Conservation (phyloP, 2,329 filamentous ascomycete species). For the Ceratocystis huliohia region DNA sequence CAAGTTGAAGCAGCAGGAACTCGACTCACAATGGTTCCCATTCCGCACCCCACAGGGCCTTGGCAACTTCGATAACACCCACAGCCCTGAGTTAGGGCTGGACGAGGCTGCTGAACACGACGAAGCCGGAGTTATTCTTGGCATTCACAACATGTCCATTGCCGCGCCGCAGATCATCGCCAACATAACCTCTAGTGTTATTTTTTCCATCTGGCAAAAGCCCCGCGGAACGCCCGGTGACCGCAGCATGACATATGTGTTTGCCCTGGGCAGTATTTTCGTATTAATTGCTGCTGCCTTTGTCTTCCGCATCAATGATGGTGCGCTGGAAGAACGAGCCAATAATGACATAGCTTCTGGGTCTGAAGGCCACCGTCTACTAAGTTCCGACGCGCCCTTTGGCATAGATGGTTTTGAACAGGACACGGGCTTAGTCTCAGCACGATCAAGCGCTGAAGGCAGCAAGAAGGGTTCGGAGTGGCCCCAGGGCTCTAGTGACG, state of each 20-base stretch:
- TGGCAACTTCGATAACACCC: slow-evolving; percentile 14
- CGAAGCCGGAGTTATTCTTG: slow-evolving; percentile 79
- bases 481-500: background rate
- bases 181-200: slow-evolving; percentile 67
- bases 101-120: slow-evolving; percentile 50
- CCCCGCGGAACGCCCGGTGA: slow-evolving; percentile 74
- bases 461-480: background rate
- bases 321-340: slow-evolving; percentile 15
- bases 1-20: slow-evolving; percentile 25
- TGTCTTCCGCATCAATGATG: slow-evolving; percentile 45
- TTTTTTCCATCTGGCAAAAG: slow-evolving; percentile 80
- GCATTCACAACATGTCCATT: slow-evolving; percentile 91
- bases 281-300: slow-evolving; percentile 66
- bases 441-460: background rate
- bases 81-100: slow-evolving; percentile 28
- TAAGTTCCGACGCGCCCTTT: background rate
- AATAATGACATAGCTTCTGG: background rate
- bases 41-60: slow-evolving; percentile 19
- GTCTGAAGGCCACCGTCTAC: slow-evolving; percentile 1
- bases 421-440: background rate
- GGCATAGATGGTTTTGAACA: background rate
- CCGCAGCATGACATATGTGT: slow-evolving; percentile 72
- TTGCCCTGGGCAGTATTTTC: slow-evolving; percentile 70
- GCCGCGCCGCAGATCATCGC: slow-evolving; percentile 85
- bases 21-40: slow-evolving; percentile 19